Conservation (phyloP, 805 yeast species). For the Ogataea angusta region DNA sequence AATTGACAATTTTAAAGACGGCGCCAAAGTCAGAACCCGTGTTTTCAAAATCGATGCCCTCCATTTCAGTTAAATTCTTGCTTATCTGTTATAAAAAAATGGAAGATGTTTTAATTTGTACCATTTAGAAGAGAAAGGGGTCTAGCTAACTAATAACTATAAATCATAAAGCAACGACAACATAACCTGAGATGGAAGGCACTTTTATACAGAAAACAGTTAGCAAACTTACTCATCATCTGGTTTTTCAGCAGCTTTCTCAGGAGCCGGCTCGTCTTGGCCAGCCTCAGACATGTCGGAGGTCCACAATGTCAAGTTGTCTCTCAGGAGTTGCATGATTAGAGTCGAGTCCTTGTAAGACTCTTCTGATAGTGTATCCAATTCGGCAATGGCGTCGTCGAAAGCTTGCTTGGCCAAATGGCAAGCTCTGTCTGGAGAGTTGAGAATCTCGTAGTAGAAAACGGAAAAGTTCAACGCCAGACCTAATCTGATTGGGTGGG, state of each 20-base stretch:
- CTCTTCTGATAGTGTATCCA: constrained; percentile 96
- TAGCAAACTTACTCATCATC: constrained; percentile 28
- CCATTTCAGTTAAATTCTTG: constrained; percentile 18
- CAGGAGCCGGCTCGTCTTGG: constrained; percentile 49
- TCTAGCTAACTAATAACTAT: constrained; percentile 23
- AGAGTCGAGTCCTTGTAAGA: constrained; percentile 97
- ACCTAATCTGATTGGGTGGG: constrained; percentile 98
- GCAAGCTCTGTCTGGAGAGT: constrained; percentile 98
- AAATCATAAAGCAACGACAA: constrained; percentile 24
- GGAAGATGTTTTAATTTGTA: constrained; percentile 4
- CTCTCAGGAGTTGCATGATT: constrained; percentile 98
- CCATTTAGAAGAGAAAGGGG: constrained; percentile 12
- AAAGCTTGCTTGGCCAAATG: constrained; percentile 98
- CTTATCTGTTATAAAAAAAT: constrained; percentile 6
- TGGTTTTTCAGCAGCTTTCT: constrained; percentile 32
- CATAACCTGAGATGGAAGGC: constrained; percentile 18
- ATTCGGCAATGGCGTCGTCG: constrained; percentile 98
- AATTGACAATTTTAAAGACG: constrained; percentile 49
- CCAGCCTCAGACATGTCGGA: constrained; percentile 86
- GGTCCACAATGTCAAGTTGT: constrained; percentile 97
- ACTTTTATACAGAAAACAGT: constrained; percentile 24
- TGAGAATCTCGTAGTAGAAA: constrained; percentile 95
- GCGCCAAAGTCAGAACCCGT: constrained; percentile 43
- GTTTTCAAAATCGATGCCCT: constrained; percentile 42
- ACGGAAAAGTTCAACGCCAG: constrained; percentile 97